Evolutionary conservation across 2,329 filamentous ascomycete species (phyloP), one percentile per base, ranked within the genome.

Genomic region (Dactylellina parvicollis): DNA sequence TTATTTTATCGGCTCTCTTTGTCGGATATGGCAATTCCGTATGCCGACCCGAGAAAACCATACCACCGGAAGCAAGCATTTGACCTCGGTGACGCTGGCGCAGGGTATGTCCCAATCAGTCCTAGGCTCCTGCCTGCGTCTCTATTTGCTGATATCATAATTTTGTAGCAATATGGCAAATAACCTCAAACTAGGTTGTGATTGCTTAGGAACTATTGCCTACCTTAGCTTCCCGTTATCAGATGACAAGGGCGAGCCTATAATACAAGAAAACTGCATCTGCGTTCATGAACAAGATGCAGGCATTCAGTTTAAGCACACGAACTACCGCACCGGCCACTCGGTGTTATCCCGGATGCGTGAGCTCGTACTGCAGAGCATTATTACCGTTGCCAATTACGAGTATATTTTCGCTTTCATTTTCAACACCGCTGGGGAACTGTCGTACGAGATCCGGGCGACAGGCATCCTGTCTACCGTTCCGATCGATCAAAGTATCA

Each of bases 401-500:
- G 89, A 90, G 78, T 91, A 91, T 78, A 89, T 91, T 76, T 83
- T 91, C 36, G 88, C 88, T 1, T 91, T 88, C 80, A 86, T 88
- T 57, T 90, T 91, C 81, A 89, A 90, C 79, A 89, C 90, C 78
- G 88, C 88, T 1, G 89, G 87, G 62, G 87, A 89, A 77, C 78
- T 90, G 49, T 83, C 84, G 75, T 88, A 90, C 77, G 89, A 91
- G 79, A 86, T 89, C 44, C 86, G 88, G 34, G 88, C 88, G 14
- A 90, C 88, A 0, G 88, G 88, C 3, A 89, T 90, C 67, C 81
- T 90, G 16, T 88, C 85, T 61, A 89, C 88, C 0, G 86, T 89
- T 64, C 88, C 88, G 2, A 88, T 90, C 75, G 88, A 90, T 67
- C 85, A 89, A 70, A 87, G 86, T 12, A 79, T 88, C 55, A 85